Conservation (phyloP, 306 rosid species). For the Vicia sativa region DNA sequence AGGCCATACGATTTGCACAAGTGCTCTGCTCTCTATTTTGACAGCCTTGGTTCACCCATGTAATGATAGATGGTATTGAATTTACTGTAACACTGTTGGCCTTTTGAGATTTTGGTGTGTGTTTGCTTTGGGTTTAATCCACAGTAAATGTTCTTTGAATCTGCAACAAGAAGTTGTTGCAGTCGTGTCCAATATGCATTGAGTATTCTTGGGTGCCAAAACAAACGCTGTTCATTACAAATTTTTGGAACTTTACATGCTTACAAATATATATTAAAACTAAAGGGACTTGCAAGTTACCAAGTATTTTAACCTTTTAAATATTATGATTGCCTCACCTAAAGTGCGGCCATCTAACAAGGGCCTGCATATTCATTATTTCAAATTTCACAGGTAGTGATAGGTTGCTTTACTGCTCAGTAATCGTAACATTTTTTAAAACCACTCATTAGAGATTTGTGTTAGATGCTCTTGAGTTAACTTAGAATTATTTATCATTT, state of each 20-base stretch:
- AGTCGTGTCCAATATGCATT: background rate
- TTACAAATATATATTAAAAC: background rate
- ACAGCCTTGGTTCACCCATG: background rate
- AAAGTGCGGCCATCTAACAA: too few relatives aligned
- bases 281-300: background rate
- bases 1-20: background rate
- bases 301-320: conserved; percentile 1
- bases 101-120: background rate
- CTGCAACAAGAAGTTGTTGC: background rate
- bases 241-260: background rate
- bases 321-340: background rate
- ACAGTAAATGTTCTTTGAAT: background rate
- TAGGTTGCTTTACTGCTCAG: conserved; percentile 1
- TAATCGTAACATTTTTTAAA: background rate
- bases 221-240: background rate
- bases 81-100: background rate
- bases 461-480: background rate
- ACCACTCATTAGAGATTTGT: background rate
- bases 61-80: background rate
- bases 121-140: background rate
- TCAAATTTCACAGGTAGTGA: conserved; percentile 3
- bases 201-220: background rate
- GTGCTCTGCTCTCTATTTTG: conserved; percentile 1
- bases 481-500: background rate
- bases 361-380: background rate